Evolutionary conservation across 257 asterid species (phyloP), one percentile per base, ranked within the genome.

Genomic region (Parsonsia alboflavescens): DNA sequence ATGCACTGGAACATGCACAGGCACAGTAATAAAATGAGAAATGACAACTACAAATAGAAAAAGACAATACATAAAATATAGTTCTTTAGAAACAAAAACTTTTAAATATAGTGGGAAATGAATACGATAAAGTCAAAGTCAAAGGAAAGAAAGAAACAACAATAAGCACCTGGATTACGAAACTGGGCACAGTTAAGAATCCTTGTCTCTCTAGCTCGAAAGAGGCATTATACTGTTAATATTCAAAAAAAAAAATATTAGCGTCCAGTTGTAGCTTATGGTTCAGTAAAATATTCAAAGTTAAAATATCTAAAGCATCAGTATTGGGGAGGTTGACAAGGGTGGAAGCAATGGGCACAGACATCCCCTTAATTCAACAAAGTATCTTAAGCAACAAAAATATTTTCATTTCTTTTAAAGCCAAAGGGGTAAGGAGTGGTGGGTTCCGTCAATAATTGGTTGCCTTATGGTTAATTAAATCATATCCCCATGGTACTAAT

Each of bases 191-290:
- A 19, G 96, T 90, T 75, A 85, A 79, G 73, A 88, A 92, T 71
- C 96, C 96, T 85, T 68, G 96, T 82, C 80, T 88, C 84, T 80
- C 85, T 79, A 92, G 96, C 89, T 90, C 96, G 88, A 85, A 53
- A 63, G 96, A 87, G 85, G 96, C 97, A 68, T 81, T 89, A 79
- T 89, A 80, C 97, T 91, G 87, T 73, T 76, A 74, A 83, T 45
- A 72, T 69, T 71, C 67, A 73, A 54, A 80, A 5, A 82, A 65
- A 68, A 52, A 69, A 28, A 42, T 58, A 61, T 75, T 80, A 83
- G 78, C 52, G 63, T 12, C 68, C 22, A 63, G 13, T 73, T 24
- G 52, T 39, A 41, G 54, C 24, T 39, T 7, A 59, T 57, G 65
- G 19, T 68, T 70, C 46, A 22, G 80, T 64, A 48, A 67, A 39